Conservation (phyloP, 2,329 filamentous ascomycete genomes). For the Reticulascus tulasneorum region DNA sequence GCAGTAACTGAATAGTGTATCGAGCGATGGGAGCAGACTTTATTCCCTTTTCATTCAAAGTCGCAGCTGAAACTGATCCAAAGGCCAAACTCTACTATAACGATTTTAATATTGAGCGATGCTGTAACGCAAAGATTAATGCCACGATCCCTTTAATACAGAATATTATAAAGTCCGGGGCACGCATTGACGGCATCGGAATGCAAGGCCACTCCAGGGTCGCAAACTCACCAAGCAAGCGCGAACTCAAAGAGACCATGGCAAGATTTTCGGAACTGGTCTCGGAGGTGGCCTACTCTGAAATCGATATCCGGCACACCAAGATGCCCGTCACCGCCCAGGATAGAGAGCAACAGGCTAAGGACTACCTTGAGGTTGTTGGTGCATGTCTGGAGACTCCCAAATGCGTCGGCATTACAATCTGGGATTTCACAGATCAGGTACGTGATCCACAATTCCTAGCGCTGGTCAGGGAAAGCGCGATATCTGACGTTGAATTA, state of each 20-base stretch:
- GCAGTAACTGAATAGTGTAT: too few relatives aligned
- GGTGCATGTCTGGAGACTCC: slow-evolving; percentile 23
- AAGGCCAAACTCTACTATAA: slow-evolving; percentile 33
- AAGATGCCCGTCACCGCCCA: slow-evolving; percentile 35
- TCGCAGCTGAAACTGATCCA: slow-evolving; percentile 36
- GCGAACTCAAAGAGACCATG: slow-evolving; percentile 38
- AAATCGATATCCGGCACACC: slow-evolving; percentile 45
- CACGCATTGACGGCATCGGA: slow-evolving; percentile 50
- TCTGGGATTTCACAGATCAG: slow-evolving; percentile 33
- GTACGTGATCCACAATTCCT: too few relatives aligned
- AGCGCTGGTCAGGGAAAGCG: too few relatives aligned
- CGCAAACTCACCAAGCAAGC: slow-evolving; percentile 36
- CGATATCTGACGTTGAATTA: too few relatives aligned
- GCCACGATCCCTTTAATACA: too few relatives aligned
- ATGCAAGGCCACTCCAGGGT: slow-evolving; percentile 47
- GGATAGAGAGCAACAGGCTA: slow-evolving; percentile 38
- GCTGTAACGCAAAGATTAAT: slow-evolving; percentile 50
- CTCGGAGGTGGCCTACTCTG: slow-evolving; percentile 44
- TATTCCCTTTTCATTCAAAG: slow-evolving; percentile 40
- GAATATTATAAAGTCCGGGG: slow-evolving; percentile 31
- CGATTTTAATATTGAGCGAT: slow-evolving; percentile 46
- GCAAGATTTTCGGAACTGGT: slow-evolving; percentile 32
- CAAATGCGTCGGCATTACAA: slow-evolving; percentile 33
- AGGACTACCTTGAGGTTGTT: slow-evolving; percentile 35
- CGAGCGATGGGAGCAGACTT: slow-evolving; percentile 40